Evolutionary conservation across 2,329 filamentous ascomycete genomes (phyloP).

Genomic region (Thielaviopsis cerberus): DNA sequence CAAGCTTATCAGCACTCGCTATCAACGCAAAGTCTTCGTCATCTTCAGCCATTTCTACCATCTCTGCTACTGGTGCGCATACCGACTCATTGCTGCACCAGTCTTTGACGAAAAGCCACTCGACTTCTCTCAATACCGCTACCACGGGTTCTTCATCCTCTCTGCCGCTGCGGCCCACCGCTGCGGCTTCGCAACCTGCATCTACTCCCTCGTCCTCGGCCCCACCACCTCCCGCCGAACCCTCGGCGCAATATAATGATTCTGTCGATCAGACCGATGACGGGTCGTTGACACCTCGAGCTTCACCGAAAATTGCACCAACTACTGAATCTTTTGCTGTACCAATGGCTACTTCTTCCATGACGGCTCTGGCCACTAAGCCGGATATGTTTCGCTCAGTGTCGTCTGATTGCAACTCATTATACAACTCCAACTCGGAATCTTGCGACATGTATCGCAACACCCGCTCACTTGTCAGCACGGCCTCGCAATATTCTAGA

Average conservation of each 20-base stretch:
- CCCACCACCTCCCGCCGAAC: background rate
- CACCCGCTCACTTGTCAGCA: background rate
- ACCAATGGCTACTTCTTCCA: slow-evolving; percentile 11
- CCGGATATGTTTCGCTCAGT: slow-evolving; percentile 20
- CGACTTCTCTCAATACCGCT: slow-evolving; percentile 1
- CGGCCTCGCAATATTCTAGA: background rate
- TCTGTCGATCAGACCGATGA: slow-evolving; percentile 6
- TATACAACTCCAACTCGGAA: slow-evolving; percentile 19
- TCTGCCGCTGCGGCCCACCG: background rate
- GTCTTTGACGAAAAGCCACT: background rate
- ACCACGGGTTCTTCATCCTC: slow-evolving; percentile 7
- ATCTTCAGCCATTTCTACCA: background rate
- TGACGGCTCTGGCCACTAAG: slow-evolving; percentile 2
- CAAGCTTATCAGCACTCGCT: background rate
- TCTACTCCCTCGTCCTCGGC: slow-evolving; percentile 1
- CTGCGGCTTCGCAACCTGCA: background rate
- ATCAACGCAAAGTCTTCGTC: background rate
- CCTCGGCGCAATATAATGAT: slow-evolving; percentile 8
- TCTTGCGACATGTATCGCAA: slow-evolving; percentile 6
- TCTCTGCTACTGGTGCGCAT: background rate
- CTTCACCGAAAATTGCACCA: slow-evolving; percentile 6
- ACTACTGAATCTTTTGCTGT: slow-evolving; percentile 3
- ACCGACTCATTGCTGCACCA: background rate
- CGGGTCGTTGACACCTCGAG: slow-evolving; percentile 8
- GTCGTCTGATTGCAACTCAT: slow-evolving; percentile 22